Percentiles rank a stretch among this genome's conserved stretches.
phyloP scores from a whole-genome alignment of 441 rosid species.

The Populus tomentosa region DNA sequence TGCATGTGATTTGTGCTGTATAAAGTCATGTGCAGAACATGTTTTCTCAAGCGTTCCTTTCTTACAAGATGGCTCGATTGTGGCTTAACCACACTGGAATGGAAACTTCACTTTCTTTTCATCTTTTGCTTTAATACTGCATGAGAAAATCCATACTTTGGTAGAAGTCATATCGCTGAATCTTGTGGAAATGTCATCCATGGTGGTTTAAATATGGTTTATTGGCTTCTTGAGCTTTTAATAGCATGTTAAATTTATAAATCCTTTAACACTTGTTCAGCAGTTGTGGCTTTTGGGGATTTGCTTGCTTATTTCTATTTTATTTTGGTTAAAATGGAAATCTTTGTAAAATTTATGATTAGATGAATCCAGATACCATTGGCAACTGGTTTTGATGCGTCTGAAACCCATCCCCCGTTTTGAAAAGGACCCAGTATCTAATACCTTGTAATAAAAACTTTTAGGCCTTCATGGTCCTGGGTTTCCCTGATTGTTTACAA shows the following conservation, averaged over 20 bases:
- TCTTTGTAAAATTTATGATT: background rate
- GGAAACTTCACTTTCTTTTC: background rate
- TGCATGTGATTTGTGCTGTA: background rate
- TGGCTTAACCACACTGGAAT: constrained; percentile 1
- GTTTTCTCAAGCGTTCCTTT: background rate
- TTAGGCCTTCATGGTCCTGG: background rate
- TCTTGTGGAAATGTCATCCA: background rate
- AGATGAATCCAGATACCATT: background rate
- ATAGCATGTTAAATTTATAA: background rate
- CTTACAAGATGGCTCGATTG: background rate
- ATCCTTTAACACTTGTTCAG: background rate
- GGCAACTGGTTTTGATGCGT: background rate
- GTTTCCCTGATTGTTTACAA: background rate
- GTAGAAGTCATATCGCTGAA: background rate
- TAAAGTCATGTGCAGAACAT: background rate
- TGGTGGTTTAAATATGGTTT: background rate
- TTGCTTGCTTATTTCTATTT: background rate
- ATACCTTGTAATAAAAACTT: background rate
- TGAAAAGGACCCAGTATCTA: background rate
- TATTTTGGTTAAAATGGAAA: background rate
- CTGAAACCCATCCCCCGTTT: background rate
- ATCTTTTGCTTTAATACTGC: background rate
- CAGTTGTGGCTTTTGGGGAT: background rate
- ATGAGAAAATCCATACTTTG: background rate
- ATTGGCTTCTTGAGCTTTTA: background rate